Evolutionary conservation across 108 stramenopile genomes (phyloP).

Genomic region (Skeletonema costatum): DNA sequence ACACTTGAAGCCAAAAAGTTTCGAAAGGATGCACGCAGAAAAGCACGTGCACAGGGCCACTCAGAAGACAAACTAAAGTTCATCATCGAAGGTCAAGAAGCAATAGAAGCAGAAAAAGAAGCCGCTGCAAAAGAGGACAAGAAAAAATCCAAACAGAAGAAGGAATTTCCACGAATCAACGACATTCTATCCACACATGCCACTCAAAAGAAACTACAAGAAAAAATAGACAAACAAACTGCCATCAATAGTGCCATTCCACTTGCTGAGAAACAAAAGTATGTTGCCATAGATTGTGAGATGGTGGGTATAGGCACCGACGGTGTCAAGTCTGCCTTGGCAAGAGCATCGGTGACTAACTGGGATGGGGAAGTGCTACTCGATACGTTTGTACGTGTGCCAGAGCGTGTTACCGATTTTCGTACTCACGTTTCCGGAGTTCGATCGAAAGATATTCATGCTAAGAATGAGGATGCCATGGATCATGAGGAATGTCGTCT

Average conservation of each 20-base stretch:
- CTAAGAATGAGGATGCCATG: slow-evolving; percentile 64
- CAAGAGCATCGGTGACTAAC: slow-evolving; percentile 86
- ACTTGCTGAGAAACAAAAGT: slow-evolving; percentile 46
- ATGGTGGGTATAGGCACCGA: slow-evolving; percentile 96
- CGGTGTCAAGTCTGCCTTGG: slow-evolving; percentile 84
- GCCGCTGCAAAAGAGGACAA: slow-evolving; percentile 6
- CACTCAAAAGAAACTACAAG: slow-evolving; percentile 35
- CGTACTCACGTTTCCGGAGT: slow-evolving; percentile 91
- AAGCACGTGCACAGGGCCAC: slow-evolving; percentile 52
- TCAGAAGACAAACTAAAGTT: slow-evolving; percentile 60
- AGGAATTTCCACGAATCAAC: slow-evolving; percentile 74
- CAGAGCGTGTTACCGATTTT: slow-evolving; percentile 93
- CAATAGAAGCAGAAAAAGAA: slow-evolving; percentile 7
- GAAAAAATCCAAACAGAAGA: slow-evolving; percentile 33
- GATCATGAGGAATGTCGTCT: slow-evolving; percentile 73
- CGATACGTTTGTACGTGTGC: slow-evolving; percentile 88
- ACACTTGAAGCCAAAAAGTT: slow-evolving; percentile 78
- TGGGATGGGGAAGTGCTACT: slow-evolving; percentile 76
- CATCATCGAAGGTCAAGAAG: slow-evolving; percentile 46
- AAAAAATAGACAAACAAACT: slow-evolving; percentile 36
- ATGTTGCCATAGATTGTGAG: slow-evolving; percentile 96
- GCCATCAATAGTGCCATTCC: slow-evolving; percentile 52
- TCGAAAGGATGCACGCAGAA: slow-evolving; percentile 83
- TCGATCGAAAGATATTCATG: slow-evolving; percentile 68
- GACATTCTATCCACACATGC: slow-evolving; percentile 69